phyloP scores from a whole-genome alignment of 495 filamentous ascomycete genomes.

The Mycothermus thermophilus region DNA sequence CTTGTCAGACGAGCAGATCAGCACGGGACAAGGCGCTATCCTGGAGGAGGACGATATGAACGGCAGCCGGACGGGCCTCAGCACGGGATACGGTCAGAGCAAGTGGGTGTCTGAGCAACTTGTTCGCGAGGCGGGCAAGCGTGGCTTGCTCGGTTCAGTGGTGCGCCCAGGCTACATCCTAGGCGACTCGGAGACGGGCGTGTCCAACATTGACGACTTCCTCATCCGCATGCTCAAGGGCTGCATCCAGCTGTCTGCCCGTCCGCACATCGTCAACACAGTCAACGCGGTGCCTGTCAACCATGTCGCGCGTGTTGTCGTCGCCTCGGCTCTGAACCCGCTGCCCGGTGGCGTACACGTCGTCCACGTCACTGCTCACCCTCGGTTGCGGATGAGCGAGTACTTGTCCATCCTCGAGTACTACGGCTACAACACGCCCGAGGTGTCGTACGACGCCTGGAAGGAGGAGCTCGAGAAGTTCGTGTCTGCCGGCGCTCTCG shows the following conservation, averaged over 20 bases:
- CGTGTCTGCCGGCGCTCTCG: conserved; percentile 37
- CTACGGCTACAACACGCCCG: conserved; percentile 65
- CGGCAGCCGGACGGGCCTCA: conserved; percentile 33
- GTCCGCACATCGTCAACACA: conserved; percentile 71
- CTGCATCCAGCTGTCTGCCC: conserved; percentile 60
- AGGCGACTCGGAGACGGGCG: conserved; percentile 59
- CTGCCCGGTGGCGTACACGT: conserved; percentile 44
- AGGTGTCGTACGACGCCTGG: conserved; percentile 49
- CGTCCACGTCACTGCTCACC: conserved; percentile 54
- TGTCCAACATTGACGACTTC: conserved; percentile 83
- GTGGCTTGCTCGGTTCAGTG: conserved; percentile 63
- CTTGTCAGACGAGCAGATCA: conserved; percentile 47
- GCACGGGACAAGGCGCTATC: conserved; percentile 33
- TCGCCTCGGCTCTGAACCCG: conserved; percentile 55
- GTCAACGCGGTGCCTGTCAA: conserved; percentile 85
- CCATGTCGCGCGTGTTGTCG: conserved; percentile 67
- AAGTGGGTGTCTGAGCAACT: conserved; percentile 67
- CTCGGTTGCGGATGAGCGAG: conserved; percentile 64
- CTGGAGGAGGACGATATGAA: conserved; percentile 32
- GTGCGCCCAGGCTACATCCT: conserved; percentile 79
- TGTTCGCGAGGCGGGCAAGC: conserved; percentile 60
- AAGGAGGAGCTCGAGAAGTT: conserved; percentile 45
- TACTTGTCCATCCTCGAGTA: conserved; percentile 56
- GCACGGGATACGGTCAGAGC: conserved; percentile 79
- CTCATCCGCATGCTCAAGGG: conserved; percentile 80